phyloP scores from a whole-genome alignment of 805 yeast species.

The Pichia eremophila region DNA sequence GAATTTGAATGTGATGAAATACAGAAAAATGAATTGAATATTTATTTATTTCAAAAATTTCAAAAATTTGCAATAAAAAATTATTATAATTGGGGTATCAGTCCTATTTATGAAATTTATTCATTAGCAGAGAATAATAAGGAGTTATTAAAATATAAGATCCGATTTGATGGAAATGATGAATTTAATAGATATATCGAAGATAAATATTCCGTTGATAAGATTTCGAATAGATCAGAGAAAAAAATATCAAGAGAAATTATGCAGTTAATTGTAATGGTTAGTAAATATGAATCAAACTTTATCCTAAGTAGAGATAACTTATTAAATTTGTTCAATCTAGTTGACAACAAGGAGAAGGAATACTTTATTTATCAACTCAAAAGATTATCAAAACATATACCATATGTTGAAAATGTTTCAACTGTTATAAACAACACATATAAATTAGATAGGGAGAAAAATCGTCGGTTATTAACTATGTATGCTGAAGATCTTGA shows the following conservation, averaged over 20 bases:
- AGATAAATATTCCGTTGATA: background rate
- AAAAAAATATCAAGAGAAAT: background rate
- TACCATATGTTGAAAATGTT: background rate
- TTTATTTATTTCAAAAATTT: background rate
- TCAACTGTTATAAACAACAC: background rate
- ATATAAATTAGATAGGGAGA: no score
- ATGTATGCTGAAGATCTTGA: background rate
- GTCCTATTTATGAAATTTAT: background rate
- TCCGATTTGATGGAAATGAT: background rate
- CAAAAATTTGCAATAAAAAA: background rate
- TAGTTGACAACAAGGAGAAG: background rate
- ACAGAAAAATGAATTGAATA: background rate
- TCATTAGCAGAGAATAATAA: background rate
- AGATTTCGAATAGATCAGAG: no score
- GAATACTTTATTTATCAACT: background rate
- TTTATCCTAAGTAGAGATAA: background rate
- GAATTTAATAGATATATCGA: background rate
- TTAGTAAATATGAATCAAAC: background rate
- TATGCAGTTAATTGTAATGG: background rate
- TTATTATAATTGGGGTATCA: background rate
- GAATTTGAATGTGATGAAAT: background rate
- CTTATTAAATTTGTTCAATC: background rate
- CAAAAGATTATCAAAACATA: background rate
- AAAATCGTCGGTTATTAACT: no score
- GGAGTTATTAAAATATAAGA: background rate